A percentile compares a stretch with the other conserved stretches of the same genome.
Conservation (phyloP, 1,284 basidiomycete species). For the Boletus mariae region DNA sequence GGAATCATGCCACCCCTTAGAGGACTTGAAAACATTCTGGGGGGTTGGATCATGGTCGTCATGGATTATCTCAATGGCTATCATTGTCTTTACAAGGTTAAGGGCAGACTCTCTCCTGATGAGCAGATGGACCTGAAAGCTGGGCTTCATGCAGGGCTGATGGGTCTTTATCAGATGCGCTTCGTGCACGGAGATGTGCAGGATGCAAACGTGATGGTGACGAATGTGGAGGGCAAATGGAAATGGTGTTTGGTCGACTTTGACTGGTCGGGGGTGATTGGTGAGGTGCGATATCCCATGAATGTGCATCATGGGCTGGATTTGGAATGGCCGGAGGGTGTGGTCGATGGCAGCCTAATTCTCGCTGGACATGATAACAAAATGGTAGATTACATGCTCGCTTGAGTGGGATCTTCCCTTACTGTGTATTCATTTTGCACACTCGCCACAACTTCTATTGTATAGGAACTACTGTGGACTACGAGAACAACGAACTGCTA, state of each 20-base stretch:
- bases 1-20: conserved; percentile 16
- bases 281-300: conserved; percentile 16
- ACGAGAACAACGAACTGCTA: too few relatives aligned
- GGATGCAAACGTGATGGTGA: conserved; percentile 18
- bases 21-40: conserved; percentile 19
- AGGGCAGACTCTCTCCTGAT: not conserved
- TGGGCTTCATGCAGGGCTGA: not conserved
- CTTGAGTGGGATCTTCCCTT: too few relatives aligned
- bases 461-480: too few relatives aligned
- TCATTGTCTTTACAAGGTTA: not conserved
- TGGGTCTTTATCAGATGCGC: conserved; percentile 6
- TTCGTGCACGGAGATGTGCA: conserved; percentile 22
- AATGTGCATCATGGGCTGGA: not conserved
- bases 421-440: too few relatives aligned
- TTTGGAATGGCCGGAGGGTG: conserved; percentile 1
- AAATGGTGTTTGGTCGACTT: conserved; percentile 21
- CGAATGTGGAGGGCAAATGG: not conserved
- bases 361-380: not conserved
- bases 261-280: conserved; percentile 23
- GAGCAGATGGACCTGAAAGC: not conserved
- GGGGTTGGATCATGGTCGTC: conserved; percentile 31
- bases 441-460: too few relatives aligned
- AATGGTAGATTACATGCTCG: not conserved
- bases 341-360: not conserved
- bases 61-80: conserved; percentile 21